Evolutionary conservation across 2,329 filamentous ascomycete genomes (phyloP), one percentile per base, ranked within the genome.

Genomic region (Xylaria sp.): DNA sequence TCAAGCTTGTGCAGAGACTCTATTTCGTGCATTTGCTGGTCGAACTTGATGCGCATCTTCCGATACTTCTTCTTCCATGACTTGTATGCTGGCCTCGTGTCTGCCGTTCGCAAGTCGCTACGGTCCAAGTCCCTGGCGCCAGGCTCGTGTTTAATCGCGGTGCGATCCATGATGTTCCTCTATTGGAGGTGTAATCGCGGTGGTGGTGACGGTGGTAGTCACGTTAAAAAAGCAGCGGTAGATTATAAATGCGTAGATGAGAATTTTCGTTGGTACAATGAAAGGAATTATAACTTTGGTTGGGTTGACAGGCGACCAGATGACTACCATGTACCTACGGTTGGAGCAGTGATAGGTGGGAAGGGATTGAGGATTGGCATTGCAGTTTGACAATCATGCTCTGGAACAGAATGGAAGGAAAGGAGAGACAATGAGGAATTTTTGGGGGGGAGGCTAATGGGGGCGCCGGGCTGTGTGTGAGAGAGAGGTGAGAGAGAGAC

Each of bases 51-150:
- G 74, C 89, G 87, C 86, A 94, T 90, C 81, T 95, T 95, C 66
- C 89, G 88, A 73, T 95, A 99, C 79, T 99, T 99, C 77, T 96
- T 96, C 82, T 90, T 91, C 80, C 82, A 88, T 41, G 85, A 88
- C 68, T 84, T 87, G 72, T 87, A 85, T 3, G 76, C 81, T 66
- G 74, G 78, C 72, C 76, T 81, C 51, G 71, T 67, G 64, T 79
- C 76, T 53, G 63, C 67, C 66, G 69, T 71, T 29, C 65, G 65
- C 19, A 63, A 58, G 49, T 72, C 70, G 7, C 67, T 70, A 38
- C 66, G 66, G 22, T 69, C 63, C 42, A 68, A 64, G 41, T 77
- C 76, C 46, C 63, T 61, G 9, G 61, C 46, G 45, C 64, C 65
- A 19, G 59, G 64, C 53, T 71, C 69, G 17, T 60, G 53, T 44